phyloP scores from a whole-genome alignment of 108 stramenopile genomes.

The Discostella stelligeroides region DNA sequence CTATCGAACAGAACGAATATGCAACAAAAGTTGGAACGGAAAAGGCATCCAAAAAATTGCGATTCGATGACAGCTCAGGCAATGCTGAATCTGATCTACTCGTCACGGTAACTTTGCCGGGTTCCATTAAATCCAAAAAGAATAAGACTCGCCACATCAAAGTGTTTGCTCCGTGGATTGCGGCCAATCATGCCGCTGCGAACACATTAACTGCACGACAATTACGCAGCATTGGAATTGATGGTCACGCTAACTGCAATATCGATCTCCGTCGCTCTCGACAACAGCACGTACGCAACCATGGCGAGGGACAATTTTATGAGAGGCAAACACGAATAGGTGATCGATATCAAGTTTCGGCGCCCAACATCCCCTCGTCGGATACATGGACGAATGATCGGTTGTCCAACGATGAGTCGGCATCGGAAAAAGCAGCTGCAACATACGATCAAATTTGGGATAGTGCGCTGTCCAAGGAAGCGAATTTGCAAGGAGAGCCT shows the following conservation, averaged over 20 bases:
- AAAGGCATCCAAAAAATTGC: constrained; percentile 12
- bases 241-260: constrained; percentile 13
- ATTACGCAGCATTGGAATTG: constrained; percentile 35
- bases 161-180: constrained; percentile 44
- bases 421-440: neutral
- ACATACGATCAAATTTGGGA: constrained; percentile 62
- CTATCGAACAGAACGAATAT: neutral
- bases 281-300: constrained; percentile 20
- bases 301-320: constrained; percentile 39
- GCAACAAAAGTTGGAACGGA: neutral
- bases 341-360: constrained; percentile 40
- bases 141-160: constrained; percentile 10
- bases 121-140: constrained; percentile 1
- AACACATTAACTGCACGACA: constrained; percentile 29
- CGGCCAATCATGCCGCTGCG: constrained; percentile 24
- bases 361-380: constrained; percentile 14
- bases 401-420: neutral
- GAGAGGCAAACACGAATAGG: constrained; percentile 30
- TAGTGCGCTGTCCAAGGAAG: constrained; percentile 41
- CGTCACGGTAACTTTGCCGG: constrained; percentile 25
- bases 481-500: constrained; percentile 43
- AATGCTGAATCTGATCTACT: constrained; percentile 3
- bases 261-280: constrained; percentile 23
- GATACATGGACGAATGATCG: constrained; percentile 33
- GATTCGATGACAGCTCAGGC: constrained; percentile 3